A percentile compares a stretch with the other conserved stretches of the same genome.
Evolutionary conservation across 2,329 filamentous ascomycete genomes (phyloP).

Genomic region (Penicillium sp.): DNA sequence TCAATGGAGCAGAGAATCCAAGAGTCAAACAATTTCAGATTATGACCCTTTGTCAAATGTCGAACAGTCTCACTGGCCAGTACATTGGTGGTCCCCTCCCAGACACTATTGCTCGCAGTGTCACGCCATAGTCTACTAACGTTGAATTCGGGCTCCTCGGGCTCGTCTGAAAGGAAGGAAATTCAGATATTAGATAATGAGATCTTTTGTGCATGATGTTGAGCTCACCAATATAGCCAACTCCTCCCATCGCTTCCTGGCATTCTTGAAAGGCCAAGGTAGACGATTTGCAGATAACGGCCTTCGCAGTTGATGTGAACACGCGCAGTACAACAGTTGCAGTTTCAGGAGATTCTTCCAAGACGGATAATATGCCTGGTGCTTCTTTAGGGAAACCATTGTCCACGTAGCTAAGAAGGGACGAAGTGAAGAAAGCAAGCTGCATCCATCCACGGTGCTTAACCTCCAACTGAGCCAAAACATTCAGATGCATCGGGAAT

Average conservation of each 20-base stretch:
- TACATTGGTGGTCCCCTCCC: slow-evolving; percentile 72
- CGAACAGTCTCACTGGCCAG: slow-evolving; percentile 56
- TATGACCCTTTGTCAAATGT: slow-evolving; percentile 11
- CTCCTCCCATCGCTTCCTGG: slow-evolving; percentile 17
- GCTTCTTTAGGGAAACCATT: slow-evolving; percentile 15
- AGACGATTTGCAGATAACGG: slow-evolving; percentile 30
- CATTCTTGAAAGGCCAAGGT: slow-evolving; percentile 30
- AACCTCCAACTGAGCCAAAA: slow-evolving; percentile 37
- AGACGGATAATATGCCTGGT: slow-evolving; percentile 16
- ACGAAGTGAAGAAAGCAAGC: slow-evolving; percentile 36
- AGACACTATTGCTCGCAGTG: slow-evolving; percentile 53
- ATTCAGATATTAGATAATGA: neutral
- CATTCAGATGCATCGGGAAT: slow-evolving; percentile 40
- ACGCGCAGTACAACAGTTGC: slow-evolving; percentile 24
- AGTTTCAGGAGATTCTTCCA: slow-evolving; percentile 9
- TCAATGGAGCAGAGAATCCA: slow-evolving; percentile 48
- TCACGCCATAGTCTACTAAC: slow-evolving; percentile 66
- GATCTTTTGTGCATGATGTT: too few species aligned
- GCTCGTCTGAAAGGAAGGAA: slow-evolving; percentile 15
- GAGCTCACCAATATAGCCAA: slow-evolving; percentile 27
- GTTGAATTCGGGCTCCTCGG: slow-evolving; percentile 60
- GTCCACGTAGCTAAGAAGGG: slow-evolving; percentile 36
- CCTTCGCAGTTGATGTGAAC: slow-evolving; percentile 36
- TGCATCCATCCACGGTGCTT: slow-evolving; percentile 38
- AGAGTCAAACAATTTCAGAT: slow-evolving; percentile 30